Conservation (phyloP, 2,329 filamentous ascomycete species). For the Cladorrhinum sp. region DNA sequence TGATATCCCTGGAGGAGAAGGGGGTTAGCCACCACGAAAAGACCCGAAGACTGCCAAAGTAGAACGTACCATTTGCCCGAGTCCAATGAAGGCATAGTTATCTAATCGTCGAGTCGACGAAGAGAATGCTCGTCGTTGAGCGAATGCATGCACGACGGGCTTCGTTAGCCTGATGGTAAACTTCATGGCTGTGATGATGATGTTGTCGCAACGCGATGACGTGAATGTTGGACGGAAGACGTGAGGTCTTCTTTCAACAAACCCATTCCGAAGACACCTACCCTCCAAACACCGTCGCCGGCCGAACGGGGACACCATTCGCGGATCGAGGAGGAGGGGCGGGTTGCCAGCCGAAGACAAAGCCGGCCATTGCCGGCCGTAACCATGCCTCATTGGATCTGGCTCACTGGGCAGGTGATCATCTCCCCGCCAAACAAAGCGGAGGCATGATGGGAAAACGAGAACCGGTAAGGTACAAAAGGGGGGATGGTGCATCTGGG, state of each 20-base stretch:
- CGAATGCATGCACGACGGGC: slow-evolving; percentile 26
- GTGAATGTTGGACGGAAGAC: neutral
- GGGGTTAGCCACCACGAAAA: neutral
- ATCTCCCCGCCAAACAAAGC: slow-evolving; percentile 12
- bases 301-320: slow-evolving; percentile 15
- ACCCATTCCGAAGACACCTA: neutral
- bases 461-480: neutral
- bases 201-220: neutral
- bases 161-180: slow-evolving; percentile 25
- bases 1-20: slow-evolving; percentile 50
- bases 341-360: slow-evolving; percentile 24
- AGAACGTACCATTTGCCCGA: slow-evolving; percentile 57
- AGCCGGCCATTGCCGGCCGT: slow-evolving; percentile 37
- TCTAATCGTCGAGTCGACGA: slow-evolving; percentile 46
- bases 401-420: slow-evolving; percentile 13
- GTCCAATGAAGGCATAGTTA: slow-evolving; percentile 57
- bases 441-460: slow-evolving; percentile 5
- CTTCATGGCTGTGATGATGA: slow-evolving; percentile 23
- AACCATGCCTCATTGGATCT: slow-evolving; percentile 15
- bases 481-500: neutral
- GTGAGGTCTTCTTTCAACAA: neutral
- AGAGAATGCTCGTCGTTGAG: slow-evolving; percentile 50
- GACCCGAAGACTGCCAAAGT: neutral
- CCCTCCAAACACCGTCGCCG: slow-evolving; percentile 6
- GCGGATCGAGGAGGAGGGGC: neutral